A percentile compares a stretch with the other conserved stretches of the same genome.
Conservation (phyloP, 2,329 filamentous ascomycete genomes). For the Ophiostoma australiae region DNA sequence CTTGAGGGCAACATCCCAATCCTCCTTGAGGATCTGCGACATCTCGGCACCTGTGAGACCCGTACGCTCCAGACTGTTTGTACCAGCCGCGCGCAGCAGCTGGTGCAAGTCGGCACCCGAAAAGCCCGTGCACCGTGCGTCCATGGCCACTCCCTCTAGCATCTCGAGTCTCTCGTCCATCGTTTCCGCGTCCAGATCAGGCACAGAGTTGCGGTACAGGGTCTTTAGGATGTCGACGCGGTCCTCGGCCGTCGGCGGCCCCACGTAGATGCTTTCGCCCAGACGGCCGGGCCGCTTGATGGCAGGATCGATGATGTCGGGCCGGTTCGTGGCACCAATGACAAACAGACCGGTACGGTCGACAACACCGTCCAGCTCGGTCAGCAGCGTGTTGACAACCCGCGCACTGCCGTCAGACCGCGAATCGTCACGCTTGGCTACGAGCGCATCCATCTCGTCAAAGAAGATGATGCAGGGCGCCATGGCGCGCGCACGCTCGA, state of each 20-base stretch:
- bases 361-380: constrained; percentile 83
- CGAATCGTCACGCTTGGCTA: constrained; percentile 72
- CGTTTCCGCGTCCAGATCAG: constrained; percentile 13
- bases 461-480: constrained; percentile 96
- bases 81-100: constrained; percentile 41
- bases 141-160: constrained; percentile 61
- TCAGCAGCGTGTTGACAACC: constrained; percentile 91
- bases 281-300: constrained; percentile 89
- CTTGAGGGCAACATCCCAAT: constrained; percentile 51
- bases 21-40: constrained; percentile 37
- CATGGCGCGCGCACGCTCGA: constrained; percentile 77
- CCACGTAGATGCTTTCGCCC: constrained; percentile 75
- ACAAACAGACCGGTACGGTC: constrained; percentile 84
- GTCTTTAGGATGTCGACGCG: constrained; percentile 81
- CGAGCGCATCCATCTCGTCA: constrained; percentile 85
- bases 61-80: constrained; percentile 37
- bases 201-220: constrained; percentile 49
- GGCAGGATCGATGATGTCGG: constrained; percentile 93
- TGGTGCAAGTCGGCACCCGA: constrained; percentile 63
- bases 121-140: constrained; percentile 66
- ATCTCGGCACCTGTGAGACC: constrained; percentile 30
- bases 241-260: constrained; percentile 69
- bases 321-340: constrained; percentile 89
- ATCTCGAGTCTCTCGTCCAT: constrained; percentile 13
- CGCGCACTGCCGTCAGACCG: constrained; percentile 72